Conservation (phyloP, 116 monocot genomes). For the Iris pallida region DNA sequence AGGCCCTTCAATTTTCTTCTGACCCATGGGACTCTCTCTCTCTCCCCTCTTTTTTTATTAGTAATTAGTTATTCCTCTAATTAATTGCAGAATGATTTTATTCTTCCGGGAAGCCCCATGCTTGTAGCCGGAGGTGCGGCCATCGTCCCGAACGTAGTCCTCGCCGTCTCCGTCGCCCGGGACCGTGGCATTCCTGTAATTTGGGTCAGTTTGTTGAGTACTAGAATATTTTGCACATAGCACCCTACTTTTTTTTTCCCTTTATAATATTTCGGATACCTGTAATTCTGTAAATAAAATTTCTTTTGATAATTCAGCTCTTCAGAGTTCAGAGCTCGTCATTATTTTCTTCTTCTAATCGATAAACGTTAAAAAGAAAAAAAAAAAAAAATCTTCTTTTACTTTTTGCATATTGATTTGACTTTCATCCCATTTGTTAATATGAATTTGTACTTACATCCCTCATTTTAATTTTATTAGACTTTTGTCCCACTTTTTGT, state of each 20-base stretch:
- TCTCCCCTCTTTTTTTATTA: not conserved
- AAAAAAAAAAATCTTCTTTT: no score
- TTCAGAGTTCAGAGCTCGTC: no score
- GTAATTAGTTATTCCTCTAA: not conserved
- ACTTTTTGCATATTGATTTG: no score
- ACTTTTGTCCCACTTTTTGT: no score
- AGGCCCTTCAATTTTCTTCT: not conserved
- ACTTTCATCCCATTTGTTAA: no score
- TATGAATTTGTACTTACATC: no score
- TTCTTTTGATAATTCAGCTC: no score
- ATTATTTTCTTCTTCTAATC: no score
- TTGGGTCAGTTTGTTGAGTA: slow-evolving; percentile 43
- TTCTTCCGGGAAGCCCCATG: slow-evolving; percentile 59
- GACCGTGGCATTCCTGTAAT: slow-evolving; percentile 62
- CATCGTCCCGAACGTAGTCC: slow-evolving; percentile 59
- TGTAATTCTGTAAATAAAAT: no score
- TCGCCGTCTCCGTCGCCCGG: slow-evolving; percentile 61
- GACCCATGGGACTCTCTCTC: not conserved
- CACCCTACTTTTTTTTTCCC: not conserved
- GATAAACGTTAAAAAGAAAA: no score
- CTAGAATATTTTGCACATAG: not conserved
- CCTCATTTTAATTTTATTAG: no score
- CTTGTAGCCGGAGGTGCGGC: slow-evolving; percentile 52
- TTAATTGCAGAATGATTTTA: slow-evolving; percentile 76
- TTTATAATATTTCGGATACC: not conserved